Conservation (phyloP, 352 stramenopile species). For the Pythium apleroticum region DNA sequence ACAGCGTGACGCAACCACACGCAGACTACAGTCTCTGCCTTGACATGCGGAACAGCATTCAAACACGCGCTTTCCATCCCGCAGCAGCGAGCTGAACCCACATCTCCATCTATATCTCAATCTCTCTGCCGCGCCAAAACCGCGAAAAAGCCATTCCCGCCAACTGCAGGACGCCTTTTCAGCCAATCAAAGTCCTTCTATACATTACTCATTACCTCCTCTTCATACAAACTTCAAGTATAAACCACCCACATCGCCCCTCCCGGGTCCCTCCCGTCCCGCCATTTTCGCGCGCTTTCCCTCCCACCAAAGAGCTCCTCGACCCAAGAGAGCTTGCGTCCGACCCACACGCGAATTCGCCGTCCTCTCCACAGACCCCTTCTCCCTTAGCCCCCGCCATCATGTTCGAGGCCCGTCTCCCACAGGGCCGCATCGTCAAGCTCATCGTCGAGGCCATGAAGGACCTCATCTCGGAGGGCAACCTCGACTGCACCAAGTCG, state of each 20-base stretch:
- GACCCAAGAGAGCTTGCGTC: not conserved
- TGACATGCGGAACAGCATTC: not conserved
- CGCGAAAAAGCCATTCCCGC: not conserved
- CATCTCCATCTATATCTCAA: not conserved
- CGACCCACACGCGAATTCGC: slow-evolving; percentile 20
- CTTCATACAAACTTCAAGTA: slow-evolving; percentile 16
- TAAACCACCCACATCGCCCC: slow-evolving; percentile 17
- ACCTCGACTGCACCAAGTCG: slow-evolving; percentile 95
- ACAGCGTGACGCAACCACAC: not conserved
- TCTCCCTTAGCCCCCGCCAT: slow-evolving; percentile 29
- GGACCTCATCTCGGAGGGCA: slow-evolving; percentile 98
- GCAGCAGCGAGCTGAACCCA: not conserved
- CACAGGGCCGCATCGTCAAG: slow-evolving; percentile 97
- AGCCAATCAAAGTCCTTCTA: slow-evolving; percentile 14
- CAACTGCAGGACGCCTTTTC: slow-evolving; percentile 1
- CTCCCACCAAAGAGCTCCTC: not conserved
- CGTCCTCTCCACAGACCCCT: not conserved
- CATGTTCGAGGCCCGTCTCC: slow-evolving; percentile 99
- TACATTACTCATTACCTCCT: not conserved
- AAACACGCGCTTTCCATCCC: not conserved
- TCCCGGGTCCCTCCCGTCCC: slow-evolving; percentile 1
- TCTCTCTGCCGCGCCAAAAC: slow-evolving; percentile 8
- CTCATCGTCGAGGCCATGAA: slow-evolving; percentile 99
- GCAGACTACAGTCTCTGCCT: slow-evolving; percentile 1
- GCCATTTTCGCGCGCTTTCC: slow-evolving; percentile 36